A percentile compares a stretch with the other conserved stretches of the same genome.
phyloP scores from a whole-genome alignment of 768 basidiomycete species.

The Solioccasus polychromus region DNA sequence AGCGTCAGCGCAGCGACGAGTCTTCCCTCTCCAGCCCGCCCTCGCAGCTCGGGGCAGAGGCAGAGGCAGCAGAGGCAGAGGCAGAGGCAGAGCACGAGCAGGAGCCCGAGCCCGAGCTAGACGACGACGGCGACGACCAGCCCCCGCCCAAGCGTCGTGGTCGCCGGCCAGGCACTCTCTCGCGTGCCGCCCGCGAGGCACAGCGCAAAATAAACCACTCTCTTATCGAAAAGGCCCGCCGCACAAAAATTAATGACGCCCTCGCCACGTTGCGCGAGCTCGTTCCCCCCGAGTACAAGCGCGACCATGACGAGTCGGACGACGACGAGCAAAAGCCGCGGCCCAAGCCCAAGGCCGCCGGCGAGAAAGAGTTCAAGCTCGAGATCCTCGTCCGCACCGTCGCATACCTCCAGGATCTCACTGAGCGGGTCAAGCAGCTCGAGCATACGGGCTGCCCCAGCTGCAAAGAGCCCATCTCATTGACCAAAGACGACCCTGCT shows the following conservation, averaged over 20 bases:
- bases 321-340: constrained; percentile 31
- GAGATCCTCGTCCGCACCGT: constrained; percentile 87
- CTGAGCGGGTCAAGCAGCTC: constrained; percentile 49
- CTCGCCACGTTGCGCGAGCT: constrained; percentile 72
- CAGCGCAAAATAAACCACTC: constrained; percentile 93
- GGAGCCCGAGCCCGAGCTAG: too few relatives aligned
- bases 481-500: neutral
- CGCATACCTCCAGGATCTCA: constrained; percentile 68
- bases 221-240: constrained; percentile 88
- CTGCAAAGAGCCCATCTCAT: constrained; percentile 21
- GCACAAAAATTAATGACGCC: constrained; percentile 96
- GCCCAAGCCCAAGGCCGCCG: constrained; percentile 36
- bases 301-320: constrained; percentile 30
- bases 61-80: too few relatives aligned
- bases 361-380: constrained; percentile 89
- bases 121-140: constrained; percentile 28
- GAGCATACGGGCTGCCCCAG: constrained; percentile 30
- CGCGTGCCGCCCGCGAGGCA: constrained; percentile 76
- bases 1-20: constrained; percentile 34
- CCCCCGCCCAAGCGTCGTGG: constrained; percentile 59
- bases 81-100: too few relatives aligned
- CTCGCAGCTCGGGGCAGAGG: too few relatives aligned
- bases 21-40: constrained; percentile 14
- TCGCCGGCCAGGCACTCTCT: constrained; percentile 66
- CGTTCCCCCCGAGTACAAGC: constrained; percentile 61